These are phyloP conservation scores for Leccinum barrowsii DNA, from an alignment of 768 basidiomycete species.

Conservation along the genomic window DNA sequence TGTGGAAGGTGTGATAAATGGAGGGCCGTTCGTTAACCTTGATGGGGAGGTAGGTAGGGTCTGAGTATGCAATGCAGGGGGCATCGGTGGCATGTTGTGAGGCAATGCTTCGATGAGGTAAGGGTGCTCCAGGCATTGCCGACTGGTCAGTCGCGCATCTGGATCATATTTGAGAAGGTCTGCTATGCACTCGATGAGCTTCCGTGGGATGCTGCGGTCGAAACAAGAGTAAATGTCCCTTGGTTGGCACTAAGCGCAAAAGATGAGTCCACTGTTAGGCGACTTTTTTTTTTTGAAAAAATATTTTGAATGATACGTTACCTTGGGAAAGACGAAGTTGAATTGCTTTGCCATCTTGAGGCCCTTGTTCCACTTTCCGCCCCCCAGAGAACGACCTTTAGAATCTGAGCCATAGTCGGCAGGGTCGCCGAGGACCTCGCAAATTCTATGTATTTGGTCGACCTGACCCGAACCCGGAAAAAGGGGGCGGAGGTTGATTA, in stretches of 20 bases:
- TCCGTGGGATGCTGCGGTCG: slow-evolving; percentile 70
- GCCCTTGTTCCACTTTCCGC: slow-evolving; percentile 84
- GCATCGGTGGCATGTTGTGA: slow-evolving; percentile 62
- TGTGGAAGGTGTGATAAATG: slow-evolving; percentile 38
- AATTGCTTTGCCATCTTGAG: slow-evolving; percentile 82
- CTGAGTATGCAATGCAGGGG: slow-evolving; percentile 46
- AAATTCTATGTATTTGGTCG: slow-evolving; percentile 90
- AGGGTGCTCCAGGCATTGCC: slow-evolving; percentile 81
- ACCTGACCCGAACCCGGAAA: slow-evolving; percentile 93
- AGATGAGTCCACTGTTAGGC: slow-evolving; percentile 1
- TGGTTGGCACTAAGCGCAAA: slow-evolving; percentile 51
- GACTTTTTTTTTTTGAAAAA: not conserved
- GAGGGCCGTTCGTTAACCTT: slow-evolving; percentile 35
- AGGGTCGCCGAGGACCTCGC: slow-evolving; percentile 92
- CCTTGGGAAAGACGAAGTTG: slow-evolving; percentile 89
- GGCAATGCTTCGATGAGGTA: slow-evolving; percentile 82
- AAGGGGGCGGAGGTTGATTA: slow-evolving; percentile 90
- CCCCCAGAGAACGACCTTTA: slow-evolving; percentile 68
- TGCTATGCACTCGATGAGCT: slow-evolving; percentile 86
- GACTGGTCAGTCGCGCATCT: slow-evolving; percentile 76
- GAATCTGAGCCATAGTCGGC: slow-evolving; percentile 76
- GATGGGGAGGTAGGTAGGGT: slow-evolving; percentile 35
- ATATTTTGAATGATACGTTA: slow-evolving; percentile 28
- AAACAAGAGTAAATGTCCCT: slow-evolving; percentile 71
- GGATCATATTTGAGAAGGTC: slow-evolving; percentile 94